Conservation (phyloP, 2,329 filamentous ascomycete species). For the Epichloe uncinata region DNA sequence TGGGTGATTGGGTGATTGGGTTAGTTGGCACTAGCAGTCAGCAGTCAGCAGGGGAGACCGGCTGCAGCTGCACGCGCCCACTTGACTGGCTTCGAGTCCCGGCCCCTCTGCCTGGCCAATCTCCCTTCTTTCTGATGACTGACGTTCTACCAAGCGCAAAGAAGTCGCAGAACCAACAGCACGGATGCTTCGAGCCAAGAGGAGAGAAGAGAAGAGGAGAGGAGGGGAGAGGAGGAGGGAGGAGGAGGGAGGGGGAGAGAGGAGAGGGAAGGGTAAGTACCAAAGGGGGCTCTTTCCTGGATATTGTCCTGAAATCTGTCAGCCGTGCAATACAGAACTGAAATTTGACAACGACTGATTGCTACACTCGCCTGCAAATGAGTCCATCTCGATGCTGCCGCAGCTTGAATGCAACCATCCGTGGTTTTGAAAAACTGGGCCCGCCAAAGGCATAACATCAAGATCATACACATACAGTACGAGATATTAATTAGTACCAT, state of each 20-base stretch:
- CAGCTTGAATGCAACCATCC: conserved; percentile 1
- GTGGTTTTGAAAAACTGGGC: neutral
- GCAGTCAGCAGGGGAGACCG: too few relatives aligned
- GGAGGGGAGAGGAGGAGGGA: neutral
- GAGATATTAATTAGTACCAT: neutral
- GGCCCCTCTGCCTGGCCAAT: too few relatives aligned
- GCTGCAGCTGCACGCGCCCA: too few relatives aligned
- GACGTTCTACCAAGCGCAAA: neutral
- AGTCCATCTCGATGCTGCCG: conserved; percentile 2
- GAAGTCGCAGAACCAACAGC: neutral
- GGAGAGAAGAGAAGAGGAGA: neutral
- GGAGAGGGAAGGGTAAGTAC: neutral
- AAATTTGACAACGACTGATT: neutral
- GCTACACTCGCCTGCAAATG: neutral
- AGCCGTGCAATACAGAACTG: neutral
- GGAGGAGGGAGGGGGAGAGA: neutral
- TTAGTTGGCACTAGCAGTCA: too few relatives aligned
- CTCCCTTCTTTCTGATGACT: neutral
- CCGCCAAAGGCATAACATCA: neutral
- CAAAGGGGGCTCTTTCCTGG: neutral
- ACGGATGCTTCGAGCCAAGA: neutral
- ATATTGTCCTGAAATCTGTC: neutral
- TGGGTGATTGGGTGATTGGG: too few relatives aligned
- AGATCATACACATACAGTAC: neutral
- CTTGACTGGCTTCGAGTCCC: too few relatives aligned